Base-by-base conservation (phyloP, 2,329 filamentous ascomycete genomes). In the Ascocoryne sarcoides region DNA sequence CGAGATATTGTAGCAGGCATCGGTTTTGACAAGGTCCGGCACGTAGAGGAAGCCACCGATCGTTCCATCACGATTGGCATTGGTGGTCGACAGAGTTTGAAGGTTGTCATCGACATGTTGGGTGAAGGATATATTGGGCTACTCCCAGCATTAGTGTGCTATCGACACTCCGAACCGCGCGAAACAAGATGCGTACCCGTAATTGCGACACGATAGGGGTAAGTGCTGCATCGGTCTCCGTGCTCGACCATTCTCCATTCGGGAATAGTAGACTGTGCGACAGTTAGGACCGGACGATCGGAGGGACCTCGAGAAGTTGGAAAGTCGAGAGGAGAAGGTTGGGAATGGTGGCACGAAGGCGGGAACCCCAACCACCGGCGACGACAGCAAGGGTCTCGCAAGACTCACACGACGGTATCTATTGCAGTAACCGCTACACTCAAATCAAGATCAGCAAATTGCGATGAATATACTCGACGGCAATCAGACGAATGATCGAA, bases 31-130 rank as follows among this genome's bases (percentile, higher is more conserved):
- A 30, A 95, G 69, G 44, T 80, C 75, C 4, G 90, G 92, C 2
- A 50, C 82, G 60, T 92, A 96, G 42, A 96, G 71, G 12, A 95
- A 73, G 46, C 90, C 90, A 48, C 77, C 74, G 26, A 92, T 76
- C 39, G 76, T 66, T 48, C 80, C 75, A 29, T 69, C 61, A 7
- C 68, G 68, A 21, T 73, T 69, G 38, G 76, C 70, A 57, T 76
- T 79, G 45, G 77, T 82, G 21, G 73, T 76, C 3, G 84, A 84
- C 10, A 95, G 68, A 0, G 86, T 93, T 32, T 80, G 84, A 37
- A 95, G 73, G 53, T 84, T 83, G 42, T 65, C 64, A 44, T 70
- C 64, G 43, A 75, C 39, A 17, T 39, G 37, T 37, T 56, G 49
- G 2, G 46, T 37, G 36, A 54, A 60, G 8, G 56, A 58, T 19